A percentile compares a stretch with the other conserved stretches of the same genome.
phyloP scores from a whole-genome alignment of 345 rosid species.

The Brassica incana region DNA sequence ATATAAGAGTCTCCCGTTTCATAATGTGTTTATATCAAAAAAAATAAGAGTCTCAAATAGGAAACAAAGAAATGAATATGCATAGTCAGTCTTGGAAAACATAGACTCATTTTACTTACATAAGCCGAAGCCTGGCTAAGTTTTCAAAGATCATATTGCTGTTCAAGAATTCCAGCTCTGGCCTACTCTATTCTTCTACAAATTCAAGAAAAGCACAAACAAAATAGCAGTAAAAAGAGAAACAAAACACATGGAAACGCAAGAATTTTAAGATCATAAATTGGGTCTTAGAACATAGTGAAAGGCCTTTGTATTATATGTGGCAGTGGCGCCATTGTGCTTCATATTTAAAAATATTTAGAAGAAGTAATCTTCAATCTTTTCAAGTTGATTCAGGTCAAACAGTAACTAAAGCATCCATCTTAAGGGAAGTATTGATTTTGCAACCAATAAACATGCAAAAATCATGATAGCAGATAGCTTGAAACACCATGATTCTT shows the following conservation, averaged over 20 bases:
- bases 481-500: neutral
- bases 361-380: neutral
- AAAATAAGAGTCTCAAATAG: neutral
- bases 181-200: neutral
- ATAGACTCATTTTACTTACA: neutral
- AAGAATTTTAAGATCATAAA: neutral
- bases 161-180: neutral
- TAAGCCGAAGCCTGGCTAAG: neutral
- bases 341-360: too few relatives aligned
- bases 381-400: neutral
- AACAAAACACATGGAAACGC: neutral
- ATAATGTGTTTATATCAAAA: neutral
- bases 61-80: neutral
- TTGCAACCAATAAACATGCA: too few relatives aligned
- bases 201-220: neutral
- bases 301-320: neutral
- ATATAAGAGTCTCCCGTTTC: neutral
- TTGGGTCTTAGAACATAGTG: neutral
- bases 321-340: neutral
- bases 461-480: neutral
- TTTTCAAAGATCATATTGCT: neutral
- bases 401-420: neutral
- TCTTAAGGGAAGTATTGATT: neutral
- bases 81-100: neutral
- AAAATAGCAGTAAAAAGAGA: neutral